phyloP scores from a whole-genome alignment of 1,284 basidiomycete species.

The Volvariella surrecta region DNA sequence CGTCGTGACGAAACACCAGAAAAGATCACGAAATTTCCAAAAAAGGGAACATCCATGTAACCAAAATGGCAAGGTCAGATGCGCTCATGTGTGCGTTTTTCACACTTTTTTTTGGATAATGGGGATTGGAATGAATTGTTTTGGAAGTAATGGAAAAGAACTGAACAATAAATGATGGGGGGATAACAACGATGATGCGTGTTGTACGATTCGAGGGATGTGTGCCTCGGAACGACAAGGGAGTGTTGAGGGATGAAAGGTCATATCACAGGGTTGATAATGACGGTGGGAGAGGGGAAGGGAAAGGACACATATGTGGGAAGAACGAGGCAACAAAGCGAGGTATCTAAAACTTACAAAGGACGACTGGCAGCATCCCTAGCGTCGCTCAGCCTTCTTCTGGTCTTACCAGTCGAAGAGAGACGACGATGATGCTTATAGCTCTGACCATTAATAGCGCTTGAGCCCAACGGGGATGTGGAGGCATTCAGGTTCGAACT shows the following conservation, averaged over 20 bases:
- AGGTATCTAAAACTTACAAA: conserved; percentile 42
- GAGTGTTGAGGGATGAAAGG: too few relatives aligned
- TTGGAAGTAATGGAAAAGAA: too few relatives aligned
- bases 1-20: conserved; percentile 4
- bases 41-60: too few relatives aligned
- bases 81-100: too few relatives aligned
- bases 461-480: conserved; percentile 16
- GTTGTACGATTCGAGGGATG: conserved; percentile 12
- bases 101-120: too few relatives aligned
- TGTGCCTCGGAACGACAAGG: conserved; percentile 12
- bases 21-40: too few relatives aligned
- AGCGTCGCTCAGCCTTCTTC: conserved; percentile 65
- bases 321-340: conserved; percentile 20
- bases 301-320: too few relatives aligned
- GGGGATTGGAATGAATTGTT: conserved; percentile 6
- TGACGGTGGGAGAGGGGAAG: too few relatives aligned
- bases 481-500: conserved; percentile 6
- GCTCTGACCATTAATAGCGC: conserved; percentile 22
- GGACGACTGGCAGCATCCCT: conserved; percentile 64
- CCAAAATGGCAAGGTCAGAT: too few relatives aligned
- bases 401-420: conserved; percentile 58
- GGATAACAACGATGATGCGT: too few relatives aligned
- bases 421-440: conserved; percentile 57
- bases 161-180: too few relatives aligned
- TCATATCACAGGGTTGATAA: too few relatives aligned